These are phyloP conservation scores for Solanum boliviense DNA, from an alignment of 257 asterid species.

Conservation along the genomic window DNA sequence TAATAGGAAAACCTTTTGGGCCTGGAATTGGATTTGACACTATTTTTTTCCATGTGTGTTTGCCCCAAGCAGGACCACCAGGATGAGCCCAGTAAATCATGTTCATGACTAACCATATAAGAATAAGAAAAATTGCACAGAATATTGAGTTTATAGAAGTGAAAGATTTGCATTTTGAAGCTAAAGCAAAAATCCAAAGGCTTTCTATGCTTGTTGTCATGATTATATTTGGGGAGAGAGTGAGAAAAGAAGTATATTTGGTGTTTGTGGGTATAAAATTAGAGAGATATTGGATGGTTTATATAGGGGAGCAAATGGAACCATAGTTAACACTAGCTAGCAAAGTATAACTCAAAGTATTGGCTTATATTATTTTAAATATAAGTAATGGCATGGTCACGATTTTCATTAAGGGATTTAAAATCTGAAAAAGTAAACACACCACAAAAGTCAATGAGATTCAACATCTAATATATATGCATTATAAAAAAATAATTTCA, in stretches of 20 bases:
- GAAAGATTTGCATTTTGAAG: slow-evolving; percentile 41
- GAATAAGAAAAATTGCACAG: slow-evolving; percentile 15
- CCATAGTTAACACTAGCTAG: not conserved
- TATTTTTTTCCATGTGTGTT: slow-evolving; percentile 11
- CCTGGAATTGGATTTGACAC: slow-evolving; percentile 46
- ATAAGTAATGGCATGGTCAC: not conserved
- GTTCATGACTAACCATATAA: slow-evolving; percentile 26
- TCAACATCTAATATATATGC: not conserved
- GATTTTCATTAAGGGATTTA: not conserved
- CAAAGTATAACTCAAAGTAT: not conserved
- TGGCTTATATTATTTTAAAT: not conserved
- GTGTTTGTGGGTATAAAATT: not conserved
- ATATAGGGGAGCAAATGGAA: not conserved
- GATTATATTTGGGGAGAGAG: not conserved
- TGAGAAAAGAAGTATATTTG: not conserved
- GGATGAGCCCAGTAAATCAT: slow-evolving; percentile 57
- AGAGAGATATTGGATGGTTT: not conserved
- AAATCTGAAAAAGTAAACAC: not conserved
- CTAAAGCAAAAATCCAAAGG: slow-evolving; percentile 49
- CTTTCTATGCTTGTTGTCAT: slow-evolving; percentile 33
- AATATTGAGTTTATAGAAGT: slow-evolving; percentile 14
- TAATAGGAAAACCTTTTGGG: slow-evolving; percentile 54
- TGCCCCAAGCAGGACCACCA: slow-evolving; percentile 93
- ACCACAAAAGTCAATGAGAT: not conserved
- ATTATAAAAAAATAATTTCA: too few species aligned